Evolutionary conservation across 768 basidiomycete species (phyloP).

Genomic region (Clavaria fumosa): DNA sequence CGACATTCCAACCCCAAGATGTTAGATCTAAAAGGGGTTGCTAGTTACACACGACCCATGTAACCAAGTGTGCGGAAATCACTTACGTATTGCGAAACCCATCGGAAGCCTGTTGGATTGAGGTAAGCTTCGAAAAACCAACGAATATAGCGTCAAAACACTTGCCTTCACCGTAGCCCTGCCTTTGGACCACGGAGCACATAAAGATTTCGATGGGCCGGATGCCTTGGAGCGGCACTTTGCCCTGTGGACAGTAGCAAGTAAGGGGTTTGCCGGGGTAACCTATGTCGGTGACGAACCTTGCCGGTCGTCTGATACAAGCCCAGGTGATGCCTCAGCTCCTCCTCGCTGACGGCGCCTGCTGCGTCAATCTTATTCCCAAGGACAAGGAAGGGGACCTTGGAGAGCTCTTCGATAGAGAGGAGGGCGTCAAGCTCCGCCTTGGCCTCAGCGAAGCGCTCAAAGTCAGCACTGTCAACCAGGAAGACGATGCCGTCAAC

Average conservation of each 20-base stretch:
- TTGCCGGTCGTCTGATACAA: slow-evolving; percentile 99
- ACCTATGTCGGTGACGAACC: slow-evolving; percentile 40
- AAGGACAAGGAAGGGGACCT: slow-evolving; percentile 95
- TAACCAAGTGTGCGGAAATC: no score
- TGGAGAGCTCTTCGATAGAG: slow-evolving; percentile 86
- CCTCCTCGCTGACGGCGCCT: slow-evolving; percentile 94
- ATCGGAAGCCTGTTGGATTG: slow-evolving; percentile 64
- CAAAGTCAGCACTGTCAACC: slow-evolving; percentile 93
- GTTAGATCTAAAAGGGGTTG: slow-evolving; percentile 22
- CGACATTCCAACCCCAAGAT: no score
- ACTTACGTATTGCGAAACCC: slow-evolving; percentile 93
- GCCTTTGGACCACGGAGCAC: slow-evolving; percentile 98
- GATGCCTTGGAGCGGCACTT: slow-evolving; percentile 91
- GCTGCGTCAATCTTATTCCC: slow-evolving; percentile 99
- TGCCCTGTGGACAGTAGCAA: slow-evolving; percentile 48
- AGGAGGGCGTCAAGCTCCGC: slow-evolving; percentile 94
- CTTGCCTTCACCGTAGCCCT: slow-evolving; percentile 92
- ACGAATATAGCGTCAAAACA: slow-evolving; percentile 4
- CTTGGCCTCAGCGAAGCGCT: slow-evolving; percentile 92
- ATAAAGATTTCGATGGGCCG: slow-evolving; percentile 99
- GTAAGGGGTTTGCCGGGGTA: slow-evolving; percentile 6
- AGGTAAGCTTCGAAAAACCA: slow-evolving; percentile 1
- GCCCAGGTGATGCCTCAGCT: slow-evolving; percentile 87
- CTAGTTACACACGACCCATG: slow-evolving; percentile 3
- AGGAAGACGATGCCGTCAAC: slow-evolving; percentile 98